Evolutionary conservation across 2,329 filamentous ascomycete genomes (phyloP).

Genomic region (Sphaceloma murrayae): DNA sequence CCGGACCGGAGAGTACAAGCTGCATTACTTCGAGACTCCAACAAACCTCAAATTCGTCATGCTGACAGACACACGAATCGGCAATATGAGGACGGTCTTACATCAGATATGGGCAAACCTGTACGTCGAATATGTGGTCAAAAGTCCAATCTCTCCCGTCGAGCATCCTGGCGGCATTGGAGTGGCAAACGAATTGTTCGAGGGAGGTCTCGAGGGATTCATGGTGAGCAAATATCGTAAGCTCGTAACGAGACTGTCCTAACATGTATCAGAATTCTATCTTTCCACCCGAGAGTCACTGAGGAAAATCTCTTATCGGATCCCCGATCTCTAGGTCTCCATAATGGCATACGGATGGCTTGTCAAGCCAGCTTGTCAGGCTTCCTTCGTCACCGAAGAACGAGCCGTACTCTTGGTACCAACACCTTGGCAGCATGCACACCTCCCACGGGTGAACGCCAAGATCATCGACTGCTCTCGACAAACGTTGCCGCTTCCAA

Average conservation of each 20-base stretch:
- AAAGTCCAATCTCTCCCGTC: constrained; percentile 52
- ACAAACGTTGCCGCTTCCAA: too few relatives aligned
- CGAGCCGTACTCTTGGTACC: too few relatives aligned
- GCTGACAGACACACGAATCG: constrained; percentile 80
- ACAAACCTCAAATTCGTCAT: constrained; percentile 94
- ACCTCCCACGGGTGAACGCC: too few relatives aligned
- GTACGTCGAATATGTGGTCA: constrained; percentile 83
- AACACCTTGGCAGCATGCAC: too few relatives aligned
- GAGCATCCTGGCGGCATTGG: constrained; percentile 54
- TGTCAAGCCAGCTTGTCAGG: too few relatives aligned
- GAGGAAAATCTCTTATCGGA: too few relatives aligned
- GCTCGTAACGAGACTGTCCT: not conserved
- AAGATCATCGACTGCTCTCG: too few relatives aligned
- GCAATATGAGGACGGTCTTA: constrained; percentile 85
- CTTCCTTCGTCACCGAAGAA: too few relatives aligned
- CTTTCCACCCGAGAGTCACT: constrained; percentile 13
- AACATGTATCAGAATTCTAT: constrained; percentile 8
- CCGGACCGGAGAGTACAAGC: constrained; percentile 88
- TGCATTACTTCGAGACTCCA: constrained; percentile 98
- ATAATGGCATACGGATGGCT: too few relatives aligned
- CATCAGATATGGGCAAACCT: constrained; percentile 98
- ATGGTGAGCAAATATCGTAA: constrained; percentile 41
- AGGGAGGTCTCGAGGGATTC: constrained; percentile 64
- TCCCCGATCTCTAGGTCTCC: too few relatives aligned
- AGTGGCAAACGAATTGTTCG: constrained; percentile 57